These are phyloP conservation scores for Podaxis rugospora DNA, from an alignment of 768 basidiomycete genomes.

Conservation along the genomic window DNA sequence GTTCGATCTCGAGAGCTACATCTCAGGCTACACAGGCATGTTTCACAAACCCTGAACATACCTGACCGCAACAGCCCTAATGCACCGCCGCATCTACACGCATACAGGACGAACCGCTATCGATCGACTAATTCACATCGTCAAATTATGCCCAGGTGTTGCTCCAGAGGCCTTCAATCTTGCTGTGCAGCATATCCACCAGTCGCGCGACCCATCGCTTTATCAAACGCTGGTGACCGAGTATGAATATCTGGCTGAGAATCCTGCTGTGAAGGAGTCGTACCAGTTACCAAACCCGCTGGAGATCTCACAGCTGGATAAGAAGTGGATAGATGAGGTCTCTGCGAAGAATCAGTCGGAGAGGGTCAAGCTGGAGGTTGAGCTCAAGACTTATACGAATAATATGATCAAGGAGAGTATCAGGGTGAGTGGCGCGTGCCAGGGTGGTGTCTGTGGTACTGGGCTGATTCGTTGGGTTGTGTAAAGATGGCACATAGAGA, in stretches of 20 bases:
- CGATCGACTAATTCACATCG: conserved; percentile 68
- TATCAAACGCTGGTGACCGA: conserved; percentile 46
- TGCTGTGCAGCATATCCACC: conserved; percentile 58
- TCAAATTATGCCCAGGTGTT: conserved; percentile 58
- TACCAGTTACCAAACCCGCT: conserved; percentile 37
- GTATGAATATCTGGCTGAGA: conserved; percentile 45
- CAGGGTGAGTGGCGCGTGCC: conserved; percentile 48
- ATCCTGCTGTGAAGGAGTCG: conserved; percentile 19
- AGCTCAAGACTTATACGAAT: conserved; percentile 90
- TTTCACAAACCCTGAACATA: background rate
- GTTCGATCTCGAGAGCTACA: conserved; percentile 82
- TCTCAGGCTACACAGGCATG: conserved; percentile 73
- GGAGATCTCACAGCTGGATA: conserved; percentile 52
- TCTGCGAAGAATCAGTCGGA: conserved; percentile 67
- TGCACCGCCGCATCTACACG: background rate
- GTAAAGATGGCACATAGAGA: conserved; percentile 87
- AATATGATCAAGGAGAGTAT: conserved; percentile 99
- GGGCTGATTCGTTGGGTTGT: background rate
- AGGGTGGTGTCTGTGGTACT: background rate
- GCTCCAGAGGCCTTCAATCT: conserved; percentile 70
- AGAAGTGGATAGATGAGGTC: conserved; percentile 70
- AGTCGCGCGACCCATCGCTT: conserved; percentile 64
- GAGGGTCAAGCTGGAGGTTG: conserved; percentile 81
- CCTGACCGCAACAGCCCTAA: background rate
- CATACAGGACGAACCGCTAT: conserved; percentile 68